A percentile compares a stretch with the other conserved stretches of the same genome.
Conservation (phyloP, 148 eudicot genomes). For the Rhododendron molle region DNA sequence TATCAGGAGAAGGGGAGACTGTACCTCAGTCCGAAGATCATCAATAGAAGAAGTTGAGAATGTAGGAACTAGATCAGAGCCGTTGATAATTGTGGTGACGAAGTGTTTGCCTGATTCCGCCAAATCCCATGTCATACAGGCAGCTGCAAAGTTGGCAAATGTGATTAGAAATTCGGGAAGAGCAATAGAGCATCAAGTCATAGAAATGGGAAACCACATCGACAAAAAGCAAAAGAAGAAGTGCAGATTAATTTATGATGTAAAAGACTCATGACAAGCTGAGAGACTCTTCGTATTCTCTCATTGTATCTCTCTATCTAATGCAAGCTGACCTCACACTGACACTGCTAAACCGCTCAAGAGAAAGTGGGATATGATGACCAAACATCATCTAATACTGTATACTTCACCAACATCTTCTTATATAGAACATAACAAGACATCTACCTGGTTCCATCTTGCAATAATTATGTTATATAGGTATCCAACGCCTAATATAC, state of each 20-base stretch:
- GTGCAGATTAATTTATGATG: neutral
- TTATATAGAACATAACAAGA: neutral
- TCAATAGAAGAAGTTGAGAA: slow-evolving; percentile 87
- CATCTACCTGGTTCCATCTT: neutral
- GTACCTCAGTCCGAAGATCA: slow-evolving; percentile 95
- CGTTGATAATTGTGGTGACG: slow-evolving; percentile 77
- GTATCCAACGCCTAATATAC: neutral
- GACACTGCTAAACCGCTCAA: neutral
- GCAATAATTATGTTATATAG: neutral
- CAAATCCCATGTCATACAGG: slow-evolving; percentile 97
- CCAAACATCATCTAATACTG: neutral
- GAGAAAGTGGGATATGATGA: neutral
- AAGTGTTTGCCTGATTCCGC: slow-evolving; percentile 95
- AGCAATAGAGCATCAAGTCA: neutral
- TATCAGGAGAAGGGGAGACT: slow-evolving; percentile 10
- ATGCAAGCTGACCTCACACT: neutral
- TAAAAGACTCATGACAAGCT: neutral
- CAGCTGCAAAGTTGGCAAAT: slow-evolving; percentile 55
- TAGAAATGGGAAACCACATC: neutral
- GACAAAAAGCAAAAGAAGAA: neutral
- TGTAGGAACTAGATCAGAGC: slow-evolving; percentile 93
- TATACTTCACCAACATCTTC: neutral
- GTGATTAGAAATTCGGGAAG: slow-evolving; percentile 1
- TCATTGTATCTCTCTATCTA: neutral
- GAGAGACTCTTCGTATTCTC: neutral